Percentiles rank a stretch among this genome's conserved stretches.
Evolutionary conservation across 2,329 filamentous ascomycete genomes (phyloP).

Genomic region (Orbilia blumenaviensis): DNA sequence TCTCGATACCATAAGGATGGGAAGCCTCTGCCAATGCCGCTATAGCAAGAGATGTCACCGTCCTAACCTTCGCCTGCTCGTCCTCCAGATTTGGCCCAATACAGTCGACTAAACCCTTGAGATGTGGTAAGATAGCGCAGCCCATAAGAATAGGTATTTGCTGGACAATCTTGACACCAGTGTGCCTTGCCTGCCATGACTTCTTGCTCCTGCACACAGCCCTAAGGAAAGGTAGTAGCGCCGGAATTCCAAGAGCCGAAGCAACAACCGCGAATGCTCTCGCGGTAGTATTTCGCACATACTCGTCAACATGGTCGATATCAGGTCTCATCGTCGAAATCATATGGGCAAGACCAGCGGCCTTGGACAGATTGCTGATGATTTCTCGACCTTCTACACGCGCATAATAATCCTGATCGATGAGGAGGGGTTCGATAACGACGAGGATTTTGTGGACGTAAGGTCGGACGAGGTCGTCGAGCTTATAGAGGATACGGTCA

Average conservation of each 20-base stretch:
- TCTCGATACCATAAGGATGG: conserved; percentile 98
- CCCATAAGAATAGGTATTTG: conserved; percentile 99
- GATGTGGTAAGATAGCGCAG: conserved; percentile 90
- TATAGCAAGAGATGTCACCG: conserved; percentile 93
- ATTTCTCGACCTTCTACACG: conserved; percentile 98
- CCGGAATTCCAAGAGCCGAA: conserved; percentile 93
- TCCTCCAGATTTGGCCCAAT: conserved; percentile 96
- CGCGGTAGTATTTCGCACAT: conserved; percentile 96
- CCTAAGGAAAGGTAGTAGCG: conserved; percentile 90
- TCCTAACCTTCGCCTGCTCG: conserved; percentile 96
- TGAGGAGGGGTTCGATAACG: conserved; percentile 97
- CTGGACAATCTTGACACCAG: conserved; percentile 98
- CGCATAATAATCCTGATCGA: conserved; percentile 99
- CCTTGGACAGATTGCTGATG: conserved; percentile 96
- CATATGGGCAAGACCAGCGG: conserved; percentile 96
- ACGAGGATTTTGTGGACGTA: conserved; percentile 99
- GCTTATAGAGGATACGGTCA: conserved; percentile 96
- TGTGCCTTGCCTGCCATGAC: conserved; percentile 97
- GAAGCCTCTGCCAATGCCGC: conserved; percentile 94
- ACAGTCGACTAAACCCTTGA: conserved; percentile 95
- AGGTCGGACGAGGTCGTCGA: conserved; percentile 93
- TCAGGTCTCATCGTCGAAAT: conserved; percentile 99
- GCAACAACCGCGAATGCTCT: conserved; percentile 97
- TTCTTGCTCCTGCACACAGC: conserved; percentile 98
- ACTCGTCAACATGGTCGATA: conserved; percentile 98